A percentile compares a stretch with the other conserved stretches of the same genome.
Conservation (phyloP, 2,329 filamentous ascomycete genomes). For the Fusarium humuli region DNA sequence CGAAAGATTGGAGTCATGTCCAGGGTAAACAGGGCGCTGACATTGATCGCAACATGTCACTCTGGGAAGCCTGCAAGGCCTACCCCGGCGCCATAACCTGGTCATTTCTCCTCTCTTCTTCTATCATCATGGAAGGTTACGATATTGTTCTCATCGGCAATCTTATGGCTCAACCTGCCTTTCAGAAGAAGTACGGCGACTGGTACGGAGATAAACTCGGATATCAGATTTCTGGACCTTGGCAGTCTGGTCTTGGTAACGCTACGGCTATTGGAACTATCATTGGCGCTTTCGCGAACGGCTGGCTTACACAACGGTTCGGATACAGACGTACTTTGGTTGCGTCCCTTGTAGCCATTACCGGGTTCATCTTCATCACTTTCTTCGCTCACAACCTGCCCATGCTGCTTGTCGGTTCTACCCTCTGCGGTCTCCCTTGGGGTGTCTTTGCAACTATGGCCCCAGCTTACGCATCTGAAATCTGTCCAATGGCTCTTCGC, state of each 20-base stretch:
- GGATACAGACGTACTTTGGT: conserved; percentile 60
- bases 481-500: conserved; percentile 56
- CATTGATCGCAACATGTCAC: conserved; percentile 25
- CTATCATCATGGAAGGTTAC: conserved; percentile 46
- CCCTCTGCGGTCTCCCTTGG: conserved; percentile 59
- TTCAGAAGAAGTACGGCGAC: conserved; percentile 38
- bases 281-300: conserved; percentile 42
- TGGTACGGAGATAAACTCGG: conserved; percentile 39
- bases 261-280: conserved; percentile 33
- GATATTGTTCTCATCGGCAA: conserved; percentile 38
- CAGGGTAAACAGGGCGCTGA: conserved; percentile 30
- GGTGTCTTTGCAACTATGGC: conserved; percentile 58
- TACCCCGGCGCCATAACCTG: conserved; percentile 36
- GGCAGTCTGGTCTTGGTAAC: conserved; percentile 18
- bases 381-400: conserved; percentile 52
- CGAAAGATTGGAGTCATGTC: conserved; percentile 31
- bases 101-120: conserved; percentile 38
- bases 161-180: conserved; percentile 42
- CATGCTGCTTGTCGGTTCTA: conserved; percentile 58
- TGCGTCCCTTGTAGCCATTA: conserved; percentile 55
- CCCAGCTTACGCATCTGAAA: conserved; percentile 59
- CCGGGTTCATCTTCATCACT: conserved; percentile 48
- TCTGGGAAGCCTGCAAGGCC: conserved; percentile 19
- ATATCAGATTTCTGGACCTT: conserved; percentile 36
- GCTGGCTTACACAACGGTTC: conserved; percentile 34